phyloP scores from a whole-genome alignment of 2,329 filamentous ascomycete species.

The Helotiales sp. region DNA sequence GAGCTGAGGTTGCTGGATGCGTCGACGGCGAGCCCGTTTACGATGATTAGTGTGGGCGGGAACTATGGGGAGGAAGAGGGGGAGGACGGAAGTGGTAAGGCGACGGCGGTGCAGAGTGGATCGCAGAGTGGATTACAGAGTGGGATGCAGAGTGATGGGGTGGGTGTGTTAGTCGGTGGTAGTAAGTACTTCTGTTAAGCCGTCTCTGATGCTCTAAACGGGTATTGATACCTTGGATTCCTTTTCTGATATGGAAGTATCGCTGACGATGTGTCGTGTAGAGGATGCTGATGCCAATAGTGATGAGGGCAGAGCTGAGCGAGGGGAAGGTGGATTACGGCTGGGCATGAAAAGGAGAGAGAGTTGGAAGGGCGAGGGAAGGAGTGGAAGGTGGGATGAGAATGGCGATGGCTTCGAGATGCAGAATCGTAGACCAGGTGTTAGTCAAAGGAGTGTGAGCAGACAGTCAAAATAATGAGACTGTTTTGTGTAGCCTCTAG shows the following conservation, averaged over 20 bases:
- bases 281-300: slow-evolving; percentile 19
- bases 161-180: slow-evolving; percentile 23
- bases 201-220: background rate
- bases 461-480: slow-evolving; percentile 30
- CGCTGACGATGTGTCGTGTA: background rate
- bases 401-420: slow-evolving; percentile 39
- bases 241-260: background rate
- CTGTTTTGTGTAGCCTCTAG: background rate
- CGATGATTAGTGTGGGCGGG: slow-evolving; percentile 42
- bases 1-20: slow-evolving; percentile 54
- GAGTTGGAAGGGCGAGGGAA: slow-evolving; percentile 33
- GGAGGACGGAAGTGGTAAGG: slow-evolving; percentile 25
- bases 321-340: slow-evolving; percentile 33
- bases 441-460: slow-evolving; percentile 37
- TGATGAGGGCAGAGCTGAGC: slow-evolving; percentile 37
- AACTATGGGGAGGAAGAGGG: slow-evolving; percentile 45
- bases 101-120: slow-evolving; percentile 28
- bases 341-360: slow-evolving; percentile 29
- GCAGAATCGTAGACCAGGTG: slow-evolving; percentile 21
- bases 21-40: slow-evolving; percentile 64
- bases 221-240: background rate
- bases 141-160: slow-evolving; percentile 20
- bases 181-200: background rate
- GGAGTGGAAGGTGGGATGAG: slow-evolving; percentile 26
- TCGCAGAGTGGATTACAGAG: slow-evolving; percentile 18